These are phyloP conservation scores for Aspergillus novoparasiticus DNA, from an alignment of 2,329 filamentous ascomycete genomes.

Conservation along the genomic window DNA sequence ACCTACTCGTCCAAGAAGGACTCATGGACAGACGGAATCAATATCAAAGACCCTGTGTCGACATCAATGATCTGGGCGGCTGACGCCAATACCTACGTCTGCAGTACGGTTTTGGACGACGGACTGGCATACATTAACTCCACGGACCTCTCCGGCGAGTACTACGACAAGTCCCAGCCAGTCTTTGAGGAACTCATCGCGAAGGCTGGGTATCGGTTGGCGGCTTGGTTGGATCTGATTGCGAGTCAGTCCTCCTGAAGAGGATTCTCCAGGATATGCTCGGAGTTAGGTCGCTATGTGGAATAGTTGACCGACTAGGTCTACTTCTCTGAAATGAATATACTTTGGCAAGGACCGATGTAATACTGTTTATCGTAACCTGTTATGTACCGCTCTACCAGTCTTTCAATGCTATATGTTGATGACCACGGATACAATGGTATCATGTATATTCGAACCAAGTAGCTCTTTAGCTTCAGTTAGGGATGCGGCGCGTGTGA, in stretches of 20 bases:
- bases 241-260: constrained; percentile 24
- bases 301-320: no score
- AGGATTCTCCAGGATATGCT: no score
- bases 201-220: constrained; percentile 69
- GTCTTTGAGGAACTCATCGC: constrained; percentile 69
- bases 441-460: no score
- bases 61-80: constrained; percentile 67
- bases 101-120: constrained; percentile 65
- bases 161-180: constrained; percentile 65
- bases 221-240: constrained; percentile 62
- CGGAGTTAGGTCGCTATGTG: no score
- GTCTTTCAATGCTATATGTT: no score
- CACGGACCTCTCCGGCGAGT: constrained; percentile 51
- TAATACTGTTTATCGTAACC: no score
- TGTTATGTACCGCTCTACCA: no score
- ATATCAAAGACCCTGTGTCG: constrained; percentile 48
- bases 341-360: no score
- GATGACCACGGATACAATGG: no score
- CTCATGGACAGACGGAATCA: constrained; percentile 16
- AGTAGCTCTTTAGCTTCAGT: no score
- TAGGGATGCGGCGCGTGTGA: no score
- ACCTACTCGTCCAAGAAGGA: neutral
- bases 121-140: constrained; percentile 56
- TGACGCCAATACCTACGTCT: constrained; percentile 68
- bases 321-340: no score